phyloP scores from a whole-genome alignment of 2,329 filamentous ascomycete species.

The Calonectria ilicicola region DNA sequence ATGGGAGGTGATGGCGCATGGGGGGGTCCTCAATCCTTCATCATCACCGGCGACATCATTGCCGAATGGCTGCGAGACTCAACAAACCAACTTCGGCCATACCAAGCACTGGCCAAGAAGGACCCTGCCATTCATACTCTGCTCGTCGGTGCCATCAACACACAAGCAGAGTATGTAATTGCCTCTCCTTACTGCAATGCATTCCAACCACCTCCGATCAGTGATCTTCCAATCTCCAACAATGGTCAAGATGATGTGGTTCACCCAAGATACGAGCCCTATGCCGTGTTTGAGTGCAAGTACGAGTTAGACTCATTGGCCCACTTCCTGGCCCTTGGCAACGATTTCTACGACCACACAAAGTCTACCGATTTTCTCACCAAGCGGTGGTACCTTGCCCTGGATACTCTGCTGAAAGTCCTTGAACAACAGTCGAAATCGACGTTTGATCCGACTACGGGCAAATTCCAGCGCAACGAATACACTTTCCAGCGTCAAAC shows the following conservation, averaged over 20 bases:
- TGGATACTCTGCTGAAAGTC: slow-evolving; percentile 80
- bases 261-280: slow-evolving; percentile 87
- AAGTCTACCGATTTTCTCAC: slow-evolving; percentile 83
- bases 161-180: slow-evolving; percentile 94
- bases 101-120: slow-evolving; percentile 85
- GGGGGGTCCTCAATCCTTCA: slow-evolving; percentile 89
- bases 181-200: slow-evolving; percentile 97
- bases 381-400: slow-evolving; percentile 80
- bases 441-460: slow-evolving; percentile 80
- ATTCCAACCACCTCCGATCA: slow-evolving; percentile 93
- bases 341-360: slow-evolving; percentile 87
- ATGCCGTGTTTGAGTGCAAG: slow-evolving; percentile 95
- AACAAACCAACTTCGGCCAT: slow-evolving; percentile 92
- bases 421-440: slow-evolving; percentile 82
- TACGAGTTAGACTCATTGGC: slow-evolving; percentile 97
- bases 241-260: slow-evolving; percentile 89
- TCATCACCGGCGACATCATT: slow-evolving; percentile 93
- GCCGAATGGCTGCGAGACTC: slow-evolving; percentile 94
- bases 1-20: slow-evolving; percentile 71
- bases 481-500: slow-evolving; percentile 92
- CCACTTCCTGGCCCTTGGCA: slow-evolving; percentile 86
- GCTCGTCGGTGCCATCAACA: slow-evolving; percentile 94
- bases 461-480: slow-evolving; percentile 74
- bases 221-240: slow-evolving; percentile 75
- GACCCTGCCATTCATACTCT: slow-evolving; percentile 83